Percentiles rank a stretch among this genome's conserved stretches.
phyloP scores from a whole-genome alignment of 2,329 filamentous ascomycete species.

The Zelopaecilomyces penicillatus region DNA sequence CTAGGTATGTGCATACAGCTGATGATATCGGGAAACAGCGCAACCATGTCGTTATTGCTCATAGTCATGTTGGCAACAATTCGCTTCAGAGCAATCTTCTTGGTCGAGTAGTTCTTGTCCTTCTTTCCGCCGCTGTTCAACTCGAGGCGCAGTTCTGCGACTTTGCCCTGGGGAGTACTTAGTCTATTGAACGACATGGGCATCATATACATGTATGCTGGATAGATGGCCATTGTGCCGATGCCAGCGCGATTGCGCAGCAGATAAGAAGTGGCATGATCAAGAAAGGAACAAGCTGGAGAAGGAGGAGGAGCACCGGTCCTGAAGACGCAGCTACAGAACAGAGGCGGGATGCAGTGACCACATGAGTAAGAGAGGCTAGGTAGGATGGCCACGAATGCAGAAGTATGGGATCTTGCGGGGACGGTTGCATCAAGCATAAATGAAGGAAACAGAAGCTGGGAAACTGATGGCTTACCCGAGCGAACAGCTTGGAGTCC shows the following conservation, averaged over 20 bases:
- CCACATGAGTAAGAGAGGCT: too few relatives aligned
- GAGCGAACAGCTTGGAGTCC: conserved; percentile 98
- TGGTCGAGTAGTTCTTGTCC: conserved; percentile 89
- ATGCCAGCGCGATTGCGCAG: conserved; percentile 2
- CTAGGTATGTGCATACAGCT: conserved; percentile 91
- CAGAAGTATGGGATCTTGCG: too few relatives aligned
- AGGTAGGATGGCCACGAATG: too few relatives aligned
- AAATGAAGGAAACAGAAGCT: conserved; percentile 1
- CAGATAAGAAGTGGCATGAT: neutral
- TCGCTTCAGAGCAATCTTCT: conserved; percentile 98
- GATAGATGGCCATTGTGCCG: conserved; percentile 36
- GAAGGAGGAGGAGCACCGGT: neutral
- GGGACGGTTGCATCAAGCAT: neutral
- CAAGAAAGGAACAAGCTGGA: neutral
- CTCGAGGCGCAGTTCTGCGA: conserved; percentile 91
- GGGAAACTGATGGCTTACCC: conserved; percentile 52
- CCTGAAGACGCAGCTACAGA: neutral
- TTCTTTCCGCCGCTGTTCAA: conserved; percentile 92
- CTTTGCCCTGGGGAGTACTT: conserved; percentile 79
- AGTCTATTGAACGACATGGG: conserved; percentile 38
- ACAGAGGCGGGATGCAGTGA: neutral
- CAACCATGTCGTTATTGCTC: conserved; percentile 99
- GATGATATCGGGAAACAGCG: conserved; percentile 90
- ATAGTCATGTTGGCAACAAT: conserved; percentile 99
- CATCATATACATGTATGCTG: conserved; percentile 39